Conservation (phyloP, 2,329 filamentous ascomycete species). For the Epichloe sibirici region DNA sequence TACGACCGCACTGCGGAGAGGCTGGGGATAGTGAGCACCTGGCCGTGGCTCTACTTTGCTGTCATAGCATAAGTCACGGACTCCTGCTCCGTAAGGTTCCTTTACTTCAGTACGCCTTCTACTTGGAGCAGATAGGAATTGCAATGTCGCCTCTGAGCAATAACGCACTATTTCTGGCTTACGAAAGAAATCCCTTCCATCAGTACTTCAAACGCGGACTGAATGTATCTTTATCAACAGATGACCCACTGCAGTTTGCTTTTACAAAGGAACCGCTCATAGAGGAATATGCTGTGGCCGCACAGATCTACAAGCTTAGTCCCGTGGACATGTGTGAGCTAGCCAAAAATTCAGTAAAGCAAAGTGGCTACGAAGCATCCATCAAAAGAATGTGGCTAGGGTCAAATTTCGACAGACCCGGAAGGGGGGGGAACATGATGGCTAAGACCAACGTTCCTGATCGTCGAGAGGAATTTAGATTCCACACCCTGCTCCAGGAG, state of each 20-base stretch:
- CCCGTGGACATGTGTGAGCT: slow-evolving; percentile 98
- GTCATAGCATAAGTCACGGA: slow-evolving; percentile 94
- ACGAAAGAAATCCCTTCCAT: slow-evolving; percentile 92
- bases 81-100: slow-evolving; percentile 88
- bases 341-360: slow-evolving; percentile 88
- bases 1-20: slow-evolving; percentile 91
- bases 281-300: slow-evolving; percentile 94
- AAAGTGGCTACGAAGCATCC: slow-evolving; percentile 83
- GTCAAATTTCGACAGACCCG: slow-evolving; percentile 61
- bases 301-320: slow-evolving; percentile 95
- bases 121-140: slow-evolving; percentile 94
- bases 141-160: slow-evolving; percentile 99
- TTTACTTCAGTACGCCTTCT: slow-evolving; percentile 91
- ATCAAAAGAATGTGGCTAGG: slow-evolving; percentile 92
- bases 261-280: slow-evolving; percentile 98
- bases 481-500: slow-evolving; percentile 78
- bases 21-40: slow-evolving; percentile 95
- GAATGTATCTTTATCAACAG: slow-evolving; percentile 91
- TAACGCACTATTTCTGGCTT: slow-evolving; percentile 90
- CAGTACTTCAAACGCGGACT: slow-evolving; percentile 90
- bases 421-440: slow-evolving; percentile 76
- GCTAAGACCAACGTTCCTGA: slow-evolving; percentile 95
- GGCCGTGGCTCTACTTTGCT: slow-evolving; percentile 80
- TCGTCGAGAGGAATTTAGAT: slow-evolving; percentile 76
- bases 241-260: slow-evolving; percentile 93